Base-by-base conservation (phyloP, 768 basidiomycete genomes). In the Pleurotus djamor region DNA sequence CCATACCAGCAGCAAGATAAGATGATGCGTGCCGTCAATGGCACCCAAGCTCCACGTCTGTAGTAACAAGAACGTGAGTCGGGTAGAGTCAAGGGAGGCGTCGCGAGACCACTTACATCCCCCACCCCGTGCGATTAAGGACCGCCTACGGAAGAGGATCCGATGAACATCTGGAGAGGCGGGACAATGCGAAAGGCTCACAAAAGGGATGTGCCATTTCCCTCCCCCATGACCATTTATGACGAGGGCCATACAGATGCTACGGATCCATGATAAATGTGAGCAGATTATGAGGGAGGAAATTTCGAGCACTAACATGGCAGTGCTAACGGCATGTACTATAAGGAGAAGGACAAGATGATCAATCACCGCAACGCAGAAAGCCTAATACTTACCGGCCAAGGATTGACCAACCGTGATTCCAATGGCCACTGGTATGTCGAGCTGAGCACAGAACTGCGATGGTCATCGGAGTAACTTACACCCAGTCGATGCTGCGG, bases 151-250 rank as follows among this genome's bases (percentile, higher is more conserved):
- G 36, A 32, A 7, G 38, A 9, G 14, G 1, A 21, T 28, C n/a
- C n/a, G n/a, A n/a, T n/a, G n/a, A 1, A 52, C 8, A 44, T 35
- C 6, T 38, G 5, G 48, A 7, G 10, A 13, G 41, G 21, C 28
- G 21, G 35, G 32, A 13, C 44, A 3, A 13, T 7, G 50, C n/a
- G 5, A n/a, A 48, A 48, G 13, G n/a, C 70, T 33, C 54, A 72
- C 71, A 52, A 72, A 72, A 4, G 71, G 69, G 36, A 72, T 60
- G 59, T 69, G 68, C 71, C 71, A 72, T 52, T 69, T 68, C n/a
- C 69, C 71, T 13, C 69, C 71, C 4, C 63, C 71, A 17, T 68
- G 66, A 8, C 71, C 71, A 55, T 64, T 72, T 21, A 67, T 38
- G 13, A 72, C 65, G 21, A 72, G 55, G 13, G 65, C 68, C 13